phyloP scores from a whole-genome alignment of 805 yeast genomes.

The Yamadazyma nakazawae region DNA sequence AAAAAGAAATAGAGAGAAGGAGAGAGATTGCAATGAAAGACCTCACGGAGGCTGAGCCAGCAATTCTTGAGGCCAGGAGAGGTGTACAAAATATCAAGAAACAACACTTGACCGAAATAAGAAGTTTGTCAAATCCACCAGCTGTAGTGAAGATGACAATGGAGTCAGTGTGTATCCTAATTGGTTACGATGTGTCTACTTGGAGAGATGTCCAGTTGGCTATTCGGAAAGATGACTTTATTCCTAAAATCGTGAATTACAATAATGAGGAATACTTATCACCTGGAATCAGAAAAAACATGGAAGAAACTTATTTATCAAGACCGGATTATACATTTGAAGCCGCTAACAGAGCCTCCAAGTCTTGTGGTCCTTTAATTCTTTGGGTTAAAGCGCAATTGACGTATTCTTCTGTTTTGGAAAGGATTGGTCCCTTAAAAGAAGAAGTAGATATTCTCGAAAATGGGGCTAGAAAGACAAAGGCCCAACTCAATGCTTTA shows the following conservation, averaged over 20 bases:
- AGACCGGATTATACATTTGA: constrained; percentile 66
- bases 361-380: constrained; percentile 89
- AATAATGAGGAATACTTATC: constrained; percentile 60
- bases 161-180: constrained; percentile 82
- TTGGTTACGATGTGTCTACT: constrained; percentile 60
- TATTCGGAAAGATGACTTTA: constrained; percentile 85
- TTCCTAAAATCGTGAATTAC: constrained; percentile 73
- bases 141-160: constrained; percentile 77
- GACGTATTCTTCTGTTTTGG: constrained; percentile 67
- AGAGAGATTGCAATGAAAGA: constrained; percentile 55
- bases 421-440: constrained; percentile 69
- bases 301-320: constrained; percentile 60
- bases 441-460: constrained; percentile 63
- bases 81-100: constrained; percentile 94
- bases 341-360: constrained; percentile 81
- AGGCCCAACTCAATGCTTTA: constrained; percentile 69
- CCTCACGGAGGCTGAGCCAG: constrained; percentile 77
- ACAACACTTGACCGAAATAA: constrained; percentile 82
- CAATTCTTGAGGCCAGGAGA: constrained; percentile 74
- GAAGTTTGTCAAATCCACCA: constrained; percentile 91
- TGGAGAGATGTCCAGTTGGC: constrained; percentile 85
- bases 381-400: constrained; percentile 91
- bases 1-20: constrained; percentile 53
- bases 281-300: constrained; percentile 46
- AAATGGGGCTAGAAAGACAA: constrained; percentile 54